A percentile compares a stretch with the other conserved stretches of the same genome.
These are phyloP conservation scores for Septoria petroselini DNA, from an alignment of 2,329 filamentous ascomycete genomes.

Conservation along the genomic window DNA sequence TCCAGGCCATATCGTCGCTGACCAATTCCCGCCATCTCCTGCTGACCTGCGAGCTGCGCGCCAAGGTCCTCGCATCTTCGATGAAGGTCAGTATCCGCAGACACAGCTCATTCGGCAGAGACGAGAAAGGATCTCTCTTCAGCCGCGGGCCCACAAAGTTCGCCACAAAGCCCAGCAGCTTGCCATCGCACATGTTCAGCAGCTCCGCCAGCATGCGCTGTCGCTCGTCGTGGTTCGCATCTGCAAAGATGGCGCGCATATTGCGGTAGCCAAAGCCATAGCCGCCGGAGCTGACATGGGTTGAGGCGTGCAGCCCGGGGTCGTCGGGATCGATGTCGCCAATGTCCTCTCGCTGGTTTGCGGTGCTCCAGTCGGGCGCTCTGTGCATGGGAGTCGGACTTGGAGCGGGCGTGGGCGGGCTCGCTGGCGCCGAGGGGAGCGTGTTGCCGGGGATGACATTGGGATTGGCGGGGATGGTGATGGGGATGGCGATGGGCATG, in stretches of 20 bases:
- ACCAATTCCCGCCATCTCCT: constrained; percentile 88
- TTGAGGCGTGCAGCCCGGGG: constrained; percentile 25
- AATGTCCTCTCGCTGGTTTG: constrained; percentile 76
- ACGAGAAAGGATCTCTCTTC: constrained; percentile 94
- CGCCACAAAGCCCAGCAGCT: constrained; percentile 91
- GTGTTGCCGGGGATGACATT: constrained; percentile 56
- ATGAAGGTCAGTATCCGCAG: constrained; percentile 93
- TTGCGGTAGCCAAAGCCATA: constrained; percentile 57
- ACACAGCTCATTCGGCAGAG: constrained; percentile 88
- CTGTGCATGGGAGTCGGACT: constrained; percentile 63
- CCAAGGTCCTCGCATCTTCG: constrained; percentile 91
- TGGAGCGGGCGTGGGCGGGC: constrained; percentile 64
- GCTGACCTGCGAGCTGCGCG: constrained; percentile 93
- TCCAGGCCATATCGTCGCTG: constrained; percentile 97
- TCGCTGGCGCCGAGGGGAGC: constrained; percentile 63
- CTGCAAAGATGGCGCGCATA: constrained; percentile 74
- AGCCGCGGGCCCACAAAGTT: constrained; percentile 91
- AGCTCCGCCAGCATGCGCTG: constrained; percentile 82
- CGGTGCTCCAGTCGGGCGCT: constrained; percentile 71
- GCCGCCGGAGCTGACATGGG: constrained; percentile 28
- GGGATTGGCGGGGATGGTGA: constrained; percentile 46
- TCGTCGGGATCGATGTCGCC: constrained; percentile 48
- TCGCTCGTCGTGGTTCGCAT: constrained; percentile 70
- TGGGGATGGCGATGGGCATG: constrained; percentile 48
- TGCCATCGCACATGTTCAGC: constrained; percentile 89